phyloP scores from a whole-genome alignment of 2,329 filamentous ascomycete species.

The Periconia macrospinosa region DNA sequence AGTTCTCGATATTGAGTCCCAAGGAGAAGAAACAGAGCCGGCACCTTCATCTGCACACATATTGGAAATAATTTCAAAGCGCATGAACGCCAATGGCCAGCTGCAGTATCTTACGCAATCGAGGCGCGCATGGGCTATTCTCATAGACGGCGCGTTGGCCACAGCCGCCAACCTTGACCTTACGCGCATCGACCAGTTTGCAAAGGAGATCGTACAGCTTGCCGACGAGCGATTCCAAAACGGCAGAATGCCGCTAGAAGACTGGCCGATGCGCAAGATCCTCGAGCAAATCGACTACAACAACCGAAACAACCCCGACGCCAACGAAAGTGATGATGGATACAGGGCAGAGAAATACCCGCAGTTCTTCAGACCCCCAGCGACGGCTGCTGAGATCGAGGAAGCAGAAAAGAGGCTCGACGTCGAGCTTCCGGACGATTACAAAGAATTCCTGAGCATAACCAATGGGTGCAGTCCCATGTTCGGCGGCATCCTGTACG shows the following conservation, averaged over 20 bases:
- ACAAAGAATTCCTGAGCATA: slow-evolving; percentile 3
- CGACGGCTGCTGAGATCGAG: slow-evolving; percentile 1
- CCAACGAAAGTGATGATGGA: neutral
- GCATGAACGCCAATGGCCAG: slow-evolving; percentile 5
- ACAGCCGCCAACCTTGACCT: slow-evolving; percentile 7
- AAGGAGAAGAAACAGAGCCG: too few species aligned
- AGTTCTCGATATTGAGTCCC: too few species aligned
- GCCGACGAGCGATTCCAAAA: slow-evolving; percentile 7
- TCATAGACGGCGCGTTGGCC: slow-evolving; percentile 12
- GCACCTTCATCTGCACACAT: slow-evolving; percentile 13
- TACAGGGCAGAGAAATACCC: slow-evolving; percentile 1
- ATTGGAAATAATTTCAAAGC: slow-evolving; percentile 10
- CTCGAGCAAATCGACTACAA: slow-evolving; percentile 12
- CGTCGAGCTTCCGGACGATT: slow-evolving; percentile 2
- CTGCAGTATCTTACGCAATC: slow-evolving; percentile 9
- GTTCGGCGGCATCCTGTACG: slow-evolving; percentile 5
- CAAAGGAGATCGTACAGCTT: slow-evolving; percentile 5
- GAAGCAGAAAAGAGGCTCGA: neutral
- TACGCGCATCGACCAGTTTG: slow-evolving; percentile 1
- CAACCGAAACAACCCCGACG: slow-evolving; percentile 1
- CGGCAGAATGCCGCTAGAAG: neutral
- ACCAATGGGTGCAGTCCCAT: slow-evolving; percentile 6
- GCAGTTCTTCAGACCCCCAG: slow-evolving; percentile 10
- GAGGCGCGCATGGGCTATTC: slow-evolving; percentile 8
- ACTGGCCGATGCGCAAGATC: slow-evolving; percentile 4